Evolutionary conservation across 345 rosid genomes (phyloP).

Genomic region (Brassica juncea): DNA sequence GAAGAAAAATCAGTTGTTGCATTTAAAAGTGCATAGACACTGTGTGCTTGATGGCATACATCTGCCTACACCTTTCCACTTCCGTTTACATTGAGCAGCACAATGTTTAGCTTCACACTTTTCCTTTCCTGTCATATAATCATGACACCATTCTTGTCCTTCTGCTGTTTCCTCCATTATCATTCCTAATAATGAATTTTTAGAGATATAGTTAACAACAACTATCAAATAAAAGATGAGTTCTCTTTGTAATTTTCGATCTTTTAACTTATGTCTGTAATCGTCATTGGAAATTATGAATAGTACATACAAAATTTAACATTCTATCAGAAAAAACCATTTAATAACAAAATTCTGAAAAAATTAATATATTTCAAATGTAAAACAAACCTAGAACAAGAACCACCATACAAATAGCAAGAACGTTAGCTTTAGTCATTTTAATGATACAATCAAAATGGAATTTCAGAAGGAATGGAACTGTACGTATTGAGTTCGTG

Average conservation of each 20-base stretch:
- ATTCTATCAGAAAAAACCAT: neutral
- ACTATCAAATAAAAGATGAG: neutral
- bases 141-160: neutral
- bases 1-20: neutral
- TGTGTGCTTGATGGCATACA: neutral
- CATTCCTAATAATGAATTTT: neutral
- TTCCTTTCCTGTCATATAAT: neutral
- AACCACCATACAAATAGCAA: slow-evolving; percentile 1
- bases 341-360: neutral
- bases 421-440: neutral
- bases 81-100: neutral
- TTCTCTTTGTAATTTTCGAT: neutral
- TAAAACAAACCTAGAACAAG: neutral
- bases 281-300: neutral
- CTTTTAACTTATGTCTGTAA: neutral
- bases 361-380: neutral
- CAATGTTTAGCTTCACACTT: neutral
- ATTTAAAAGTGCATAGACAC: neutral
- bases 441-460: neutral
- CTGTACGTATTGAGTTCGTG: neutral
- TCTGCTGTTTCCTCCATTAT: neutral
- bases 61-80: neutral
- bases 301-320: neutral
- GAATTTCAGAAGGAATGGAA: neutral
- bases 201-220: neutral